Conservation (phyloP, 371 early-diverging fungal species). For the Rhizomucor pusillus region DNA sequence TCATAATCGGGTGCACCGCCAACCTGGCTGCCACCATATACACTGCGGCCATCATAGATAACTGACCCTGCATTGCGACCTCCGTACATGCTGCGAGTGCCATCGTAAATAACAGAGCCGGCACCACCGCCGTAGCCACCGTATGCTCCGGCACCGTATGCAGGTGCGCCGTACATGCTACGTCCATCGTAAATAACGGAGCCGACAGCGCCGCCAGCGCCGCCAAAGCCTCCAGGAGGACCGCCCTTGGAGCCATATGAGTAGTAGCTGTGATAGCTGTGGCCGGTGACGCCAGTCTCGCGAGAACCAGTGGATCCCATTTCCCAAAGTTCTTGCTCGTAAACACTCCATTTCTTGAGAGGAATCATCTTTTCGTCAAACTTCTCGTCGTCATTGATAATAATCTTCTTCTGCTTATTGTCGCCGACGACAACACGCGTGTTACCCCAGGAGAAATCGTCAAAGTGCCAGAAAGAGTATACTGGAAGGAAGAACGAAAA, state of each 20-base stretch:
- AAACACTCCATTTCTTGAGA: conserved; percentile 90
- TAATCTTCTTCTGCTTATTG: conserved; percentile 65
- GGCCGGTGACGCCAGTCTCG: conserved; percentile 50
- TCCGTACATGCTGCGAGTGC: no score
- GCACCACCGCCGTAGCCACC: conserved; percentile 9
- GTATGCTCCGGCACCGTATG: conserved; percentile 37
- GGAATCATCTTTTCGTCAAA: conserved; percentile 90
- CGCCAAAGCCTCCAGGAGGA: conserved; percentile 5
- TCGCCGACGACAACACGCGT: conserved; percentile 79
- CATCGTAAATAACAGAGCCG: neutral
- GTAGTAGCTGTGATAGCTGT: conserved; percentile 36
- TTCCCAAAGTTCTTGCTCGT: conserved; percentile 85
- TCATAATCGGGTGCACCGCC: conserved; percentile 36
- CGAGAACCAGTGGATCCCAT: conserved; percentile 56
- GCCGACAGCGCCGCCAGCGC: conserved; percentile 14
- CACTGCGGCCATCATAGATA: no score
- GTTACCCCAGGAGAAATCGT: conserved; percentile 94
- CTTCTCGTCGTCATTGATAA: conserved; percentile 65
- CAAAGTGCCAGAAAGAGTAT: conserved; percentile 90
- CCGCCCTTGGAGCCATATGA: conserved; percentile 25
- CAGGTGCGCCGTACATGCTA: conserved; percentile 25
- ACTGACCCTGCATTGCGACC: no score
- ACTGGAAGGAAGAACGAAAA: conserved; percentile 81
- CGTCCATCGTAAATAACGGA: conserved; percentile 38
- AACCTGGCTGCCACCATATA: conserved; percentile 46